Evolutionary conservation across 768 basidiomycete genomes (phyloP).

Genomic region (Lactarius vividus): DNA sequence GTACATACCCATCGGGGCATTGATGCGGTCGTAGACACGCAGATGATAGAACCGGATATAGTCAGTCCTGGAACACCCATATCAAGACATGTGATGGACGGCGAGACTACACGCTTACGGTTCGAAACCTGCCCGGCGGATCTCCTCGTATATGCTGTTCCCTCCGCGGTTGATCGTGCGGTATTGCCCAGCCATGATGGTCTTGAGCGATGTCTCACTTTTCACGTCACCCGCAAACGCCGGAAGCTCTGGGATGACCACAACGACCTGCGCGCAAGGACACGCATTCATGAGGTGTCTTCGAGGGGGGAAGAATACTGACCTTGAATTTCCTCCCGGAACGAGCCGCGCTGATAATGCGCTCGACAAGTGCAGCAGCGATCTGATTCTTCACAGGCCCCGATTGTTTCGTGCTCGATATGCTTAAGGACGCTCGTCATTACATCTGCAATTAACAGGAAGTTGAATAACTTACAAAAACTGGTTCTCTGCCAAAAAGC

Average conservation of each 20-base stretch:
- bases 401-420: constrained; percentile 64
- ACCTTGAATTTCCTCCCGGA: constrained; percentile 78
- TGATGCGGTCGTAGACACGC: constrained; percentile 87
- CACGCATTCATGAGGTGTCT: background rate
- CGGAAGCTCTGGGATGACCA: constrained; percentile 88
- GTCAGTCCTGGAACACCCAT: constrained; percentile 49
- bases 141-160: constrained; percentile 78
- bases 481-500: constrained; percentile 57
- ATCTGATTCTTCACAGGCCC: constrained; percentile 80
- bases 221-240: constrained; percentile 87
- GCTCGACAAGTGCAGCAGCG: constrained; percentile 75
- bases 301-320: constrained; percentile 7
- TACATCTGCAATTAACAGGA: background rate
- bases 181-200: constrained; percentile 86
- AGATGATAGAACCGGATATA: constrained; percentile 93
- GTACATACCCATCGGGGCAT: constrained; percentile 60
- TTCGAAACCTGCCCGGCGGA: constrained; percentile 73
- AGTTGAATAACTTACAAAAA: constrained; percentile 65
- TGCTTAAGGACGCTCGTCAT: constrained; percentile 43
- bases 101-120: constrained; percentile 50
- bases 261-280: constrained; percentile 56
- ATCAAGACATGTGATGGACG: background rate
- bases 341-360: constrained; percentile 78
- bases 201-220: constrained; percentile 59
- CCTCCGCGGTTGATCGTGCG: constrained; percentile 90